Base-by-base conservation (phyloP, 352 stramenopile genomes). In the Phytophthora pisi region DNA sequence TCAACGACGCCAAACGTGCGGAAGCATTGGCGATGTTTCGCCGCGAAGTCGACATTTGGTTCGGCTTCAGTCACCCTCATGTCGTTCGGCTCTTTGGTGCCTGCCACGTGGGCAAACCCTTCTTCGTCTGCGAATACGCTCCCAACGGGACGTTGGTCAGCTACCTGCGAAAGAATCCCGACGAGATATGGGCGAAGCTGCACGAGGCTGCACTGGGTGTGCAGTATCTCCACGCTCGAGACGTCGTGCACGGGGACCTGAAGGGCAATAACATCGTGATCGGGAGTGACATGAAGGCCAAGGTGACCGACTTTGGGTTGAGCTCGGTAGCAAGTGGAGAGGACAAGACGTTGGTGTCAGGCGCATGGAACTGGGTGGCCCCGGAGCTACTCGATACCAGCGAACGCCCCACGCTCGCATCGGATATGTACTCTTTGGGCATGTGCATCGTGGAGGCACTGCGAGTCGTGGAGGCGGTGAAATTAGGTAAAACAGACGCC, bases 51-150 rank as follows among this genome's bases (percentile, higher is more conserved):
- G 46, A 62, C 16, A 68, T 72, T 43, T 72, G 65, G 65, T 68
- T 72, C 40, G 36, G 49, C 1, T 52, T 72, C 3, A 64, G 46
- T 30, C 65, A 72, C 18, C 65, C 65, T 10, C 38, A 72, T 4
- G 58, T 72, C n/a, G 50, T 72, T n/a, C 58, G 34, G 16, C 52
- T 72, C 1, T 72, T 68, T 9, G 65, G 65, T 7, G 57, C 64
- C 1, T 72, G 64, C 28, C 57, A 72, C 23, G 58, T 72, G 2
- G 58, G 59, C 0, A 60, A 28, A 15, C 58, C 53, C 0, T 72
- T 68, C 28, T 72, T 72, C 34, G 64, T 66, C 1, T 71, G 64
- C 15, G 65, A 68, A 40, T 60, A 64, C 42, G 59, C 60, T 15
- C 46, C 60, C 2, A 72, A 64, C 18, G 65, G 65, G 16, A 63